Base-by-base conservation (phyloP, 306 rosid genomes). In the apple (Malus domestica) region DNA sequence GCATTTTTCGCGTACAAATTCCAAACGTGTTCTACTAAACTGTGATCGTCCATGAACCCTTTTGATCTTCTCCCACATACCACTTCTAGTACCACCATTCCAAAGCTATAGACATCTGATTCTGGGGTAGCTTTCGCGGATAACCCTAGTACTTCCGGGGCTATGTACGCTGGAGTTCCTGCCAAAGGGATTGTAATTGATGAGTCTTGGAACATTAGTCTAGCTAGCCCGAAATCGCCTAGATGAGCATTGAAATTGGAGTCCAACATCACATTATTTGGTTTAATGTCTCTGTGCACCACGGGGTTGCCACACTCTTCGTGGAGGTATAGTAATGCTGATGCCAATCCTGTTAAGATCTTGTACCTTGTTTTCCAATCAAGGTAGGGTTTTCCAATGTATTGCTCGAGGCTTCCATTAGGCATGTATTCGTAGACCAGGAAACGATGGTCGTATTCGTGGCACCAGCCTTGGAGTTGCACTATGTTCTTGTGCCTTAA, bases 211-310 rank as follows among this genome's bases (percentile, higher is more conserved):
- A 78, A 83, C 60, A 89, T 44, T 27, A 73, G 46, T 27, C 91
- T 87, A 52, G 87, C 93, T 2, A 87, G 70, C 10, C 91, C 91
- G 51, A 89, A 89, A 78, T 89, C 91, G 6, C 91, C 93, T 38
- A 87, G 77, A 45, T 76, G 88, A 73, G 89, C 76, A 15, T 78
- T 74, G 78, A 45, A 86, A 25, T 73, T 16, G 5, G 79, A 76
- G 74, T 87, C 89, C 12, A 87, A 55, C 89, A 85, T 80, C 64
- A 87, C 64, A 19, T 89, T 89, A 77, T 83, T 84, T 20, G 88
- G 89, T 57, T 89, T 85, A n/a, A 87, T 78, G 70, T 87, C 89
- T 80, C 89, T 75, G 61, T 89, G 89, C 38, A 89, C 87, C 32
- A 87, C 87, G 20, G 88, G 93, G 78, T 22, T 87, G 67, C 88